Evolutionary conservation across 2,329 filamentous ascomycete genomes (phyloP).

Genomic region (Coleophoma eucalyptorum): DNA sequence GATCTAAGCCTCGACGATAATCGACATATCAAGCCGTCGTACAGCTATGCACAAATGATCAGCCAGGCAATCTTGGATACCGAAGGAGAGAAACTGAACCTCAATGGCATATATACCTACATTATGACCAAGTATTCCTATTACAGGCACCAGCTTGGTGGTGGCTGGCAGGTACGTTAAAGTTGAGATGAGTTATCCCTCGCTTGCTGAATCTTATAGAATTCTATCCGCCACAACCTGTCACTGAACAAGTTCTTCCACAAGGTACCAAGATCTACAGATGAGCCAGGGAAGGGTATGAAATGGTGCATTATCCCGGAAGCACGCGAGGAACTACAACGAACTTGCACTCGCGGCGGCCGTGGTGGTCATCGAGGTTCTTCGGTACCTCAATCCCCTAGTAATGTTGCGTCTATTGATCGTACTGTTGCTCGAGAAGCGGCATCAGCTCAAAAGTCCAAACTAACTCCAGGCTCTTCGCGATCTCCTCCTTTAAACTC

Average conservation of each 20-base stretch:
- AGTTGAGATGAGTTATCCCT: not conserved
- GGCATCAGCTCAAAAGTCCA: constrained; percentile 55
- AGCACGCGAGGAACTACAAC: constrained; percentile 81
- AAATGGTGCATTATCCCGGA: constrained; percentile 94
- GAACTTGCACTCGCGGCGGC: constrained; percentile 45
- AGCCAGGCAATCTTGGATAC: constrained; percentile 91
- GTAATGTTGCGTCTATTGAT: constrained; percentile 52
- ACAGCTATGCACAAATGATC: constrained; percentile 95
- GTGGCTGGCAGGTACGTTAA: constrained; percentile 81
- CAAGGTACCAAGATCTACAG: constrained; percentile 86
- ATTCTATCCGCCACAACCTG: constrained; percentile 94
- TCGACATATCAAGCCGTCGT: constrained; percentile 90
- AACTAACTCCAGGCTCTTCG: constrained; percentile 44
- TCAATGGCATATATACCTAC: constrained; percentile 90
- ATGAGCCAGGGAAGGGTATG: constrained; percentile 98
- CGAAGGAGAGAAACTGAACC: constrained; percentile 80
- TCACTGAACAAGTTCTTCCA: constrained; percentile 93
- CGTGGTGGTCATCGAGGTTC: constrained; percentile 63
- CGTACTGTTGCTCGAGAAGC: constrained; percentile 47
- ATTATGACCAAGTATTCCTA: constrained; percentile 92
- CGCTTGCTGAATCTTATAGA: constrained; percentile 42
- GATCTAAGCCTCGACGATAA: constrained; percentile 81
- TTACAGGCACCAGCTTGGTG: constrained; percentile 71
- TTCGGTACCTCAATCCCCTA: constrained; percentile 67
- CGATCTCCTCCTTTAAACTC: constrained; percentile 50